Evolutionary conservation across 1,284 basidiomycete species (phyloP).

Genomic region (Earliella scabrosa): DNA sequence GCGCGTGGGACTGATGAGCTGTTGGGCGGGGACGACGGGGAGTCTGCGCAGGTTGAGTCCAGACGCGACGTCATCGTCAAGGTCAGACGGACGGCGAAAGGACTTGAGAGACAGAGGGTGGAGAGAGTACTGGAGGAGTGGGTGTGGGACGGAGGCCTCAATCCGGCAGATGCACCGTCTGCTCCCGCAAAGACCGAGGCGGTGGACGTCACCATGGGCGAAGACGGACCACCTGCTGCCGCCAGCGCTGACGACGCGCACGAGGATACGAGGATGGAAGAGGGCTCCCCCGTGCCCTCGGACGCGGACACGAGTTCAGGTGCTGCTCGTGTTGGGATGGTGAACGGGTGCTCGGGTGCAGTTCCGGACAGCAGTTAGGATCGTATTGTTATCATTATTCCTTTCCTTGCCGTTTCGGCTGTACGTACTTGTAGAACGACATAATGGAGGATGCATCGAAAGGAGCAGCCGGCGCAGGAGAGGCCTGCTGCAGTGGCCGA

Average conservation of each 20-base stretch:
- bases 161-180: conserved; percentile 4
- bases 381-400: conserved; percentile 22
- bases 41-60: conserved; percentile 49
- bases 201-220: conserved; percentile 10
- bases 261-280: conserved; percentile 11
- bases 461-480: no score
- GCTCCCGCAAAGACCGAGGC: conserved; percentile 11
- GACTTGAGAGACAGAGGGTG: conserved; percentile 71
- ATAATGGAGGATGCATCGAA: no score
- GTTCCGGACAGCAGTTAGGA: conserved; percentile 4
- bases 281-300: not conserved
- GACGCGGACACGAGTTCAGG: not conserved
- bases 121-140: conserved; percentile 71
- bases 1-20: conserved; percentile 36
- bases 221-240: conserved; percentile 1
- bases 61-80: conserved; percentile 58
- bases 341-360: not conserved
- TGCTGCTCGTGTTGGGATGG: no score
- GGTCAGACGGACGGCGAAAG: conserved; percentile 56
- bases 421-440: not conserved
- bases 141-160: conserved; percentile 50
- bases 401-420: not conserved
- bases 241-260: conserved; percentile 9
- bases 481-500: no score
- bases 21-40: conserved; percentile 40